Evolutionary conservation across 2,329 filamentous ascomycete genomes (phyloP).

Genomic region (Rhynchosporium agropyri): DNA sequence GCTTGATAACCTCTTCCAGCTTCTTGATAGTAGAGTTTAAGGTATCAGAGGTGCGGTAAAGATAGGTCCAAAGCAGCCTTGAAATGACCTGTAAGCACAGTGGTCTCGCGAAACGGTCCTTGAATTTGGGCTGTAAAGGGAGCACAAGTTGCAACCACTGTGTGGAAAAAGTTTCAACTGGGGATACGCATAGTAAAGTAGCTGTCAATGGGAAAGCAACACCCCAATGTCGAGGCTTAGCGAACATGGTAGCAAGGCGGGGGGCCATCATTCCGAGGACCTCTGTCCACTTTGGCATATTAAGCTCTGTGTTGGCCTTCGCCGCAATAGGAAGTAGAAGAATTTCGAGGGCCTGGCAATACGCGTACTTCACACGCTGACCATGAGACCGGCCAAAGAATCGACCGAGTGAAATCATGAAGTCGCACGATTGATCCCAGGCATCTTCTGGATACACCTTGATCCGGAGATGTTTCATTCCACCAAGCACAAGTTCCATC

Average conservation of each 20-base stretch:
- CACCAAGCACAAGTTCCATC: conserved; percentile 83
- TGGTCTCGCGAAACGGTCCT: conserved; percentile 77
- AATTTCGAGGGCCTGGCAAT: conserved; percentile 88
- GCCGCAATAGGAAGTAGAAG: conserved; percentile 86
- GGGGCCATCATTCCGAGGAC: conserved; percentile 79
- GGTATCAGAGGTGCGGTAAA: conserved; percentile 80
- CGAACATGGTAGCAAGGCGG: conserved; percentile 79
- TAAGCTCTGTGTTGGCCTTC: conserved; percentile 75
- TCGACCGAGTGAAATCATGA: conserved; percentile 78
- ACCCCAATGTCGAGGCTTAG: conserved; percentile 90
- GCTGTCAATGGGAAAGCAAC: conserved; percentile 87
- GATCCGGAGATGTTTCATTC: conserved; percentile 87
- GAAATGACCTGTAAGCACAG: conserved; percentile 88
- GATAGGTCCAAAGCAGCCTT: conserved; percentile 89
- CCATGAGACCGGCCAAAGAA: conserved; percentile 87
- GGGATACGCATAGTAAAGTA: conserved; percentile 84
- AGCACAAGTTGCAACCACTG: conserved; percentile 87
- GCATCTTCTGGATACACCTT: conserved; percentile 71
- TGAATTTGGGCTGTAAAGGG: conserved; percentile 77
- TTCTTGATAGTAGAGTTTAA: conserved; percentile 71
- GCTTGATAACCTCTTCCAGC: conserved; percentile 84
- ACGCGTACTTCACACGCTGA: conserved; percentile 87
- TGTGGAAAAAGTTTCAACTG: conserved; percentile 76
- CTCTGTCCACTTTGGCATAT: conserved; percentile 81
- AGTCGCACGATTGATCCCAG: conserved; percentile 88